phyloP scores from a whole-genome alignment of 495 filamentous ascomycete species.

The Neurospora hispaniola region DNA sequence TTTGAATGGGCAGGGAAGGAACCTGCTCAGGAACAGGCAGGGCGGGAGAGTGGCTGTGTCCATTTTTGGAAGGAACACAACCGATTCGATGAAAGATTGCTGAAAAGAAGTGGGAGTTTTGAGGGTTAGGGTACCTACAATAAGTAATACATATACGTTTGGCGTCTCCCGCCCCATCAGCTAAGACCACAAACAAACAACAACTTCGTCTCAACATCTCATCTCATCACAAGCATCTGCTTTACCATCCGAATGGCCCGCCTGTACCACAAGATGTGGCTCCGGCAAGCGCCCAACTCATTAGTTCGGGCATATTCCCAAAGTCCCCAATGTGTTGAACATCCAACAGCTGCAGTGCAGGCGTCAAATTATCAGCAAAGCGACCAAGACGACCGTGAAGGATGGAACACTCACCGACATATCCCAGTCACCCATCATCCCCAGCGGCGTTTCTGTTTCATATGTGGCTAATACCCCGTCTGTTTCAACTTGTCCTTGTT shows the following conservation, averaged over 20 bases:
- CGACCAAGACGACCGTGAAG: background rate
- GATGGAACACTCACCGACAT: background rate
- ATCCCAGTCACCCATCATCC: background rate
- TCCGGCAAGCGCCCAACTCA: background rate
- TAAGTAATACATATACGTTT: background rate
- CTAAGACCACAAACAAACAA: background rate
- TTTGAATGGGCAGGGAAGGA: background rate
- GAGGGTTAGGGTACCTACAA: background rate
- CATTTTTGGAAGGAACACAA: background rate
- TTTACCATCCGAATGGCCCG: background rate
- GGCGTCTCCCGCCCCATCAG: background rate
- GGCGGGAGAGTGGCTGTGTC: background rate
- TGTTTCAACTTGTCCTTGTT: background rate
- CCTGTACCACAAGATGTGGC: background rate
- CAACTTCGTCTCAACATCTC: background rate
- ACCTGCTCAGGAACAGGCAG: background rate
- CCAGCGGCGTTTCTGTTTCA: background rate
- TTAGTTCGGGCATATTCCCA: background rate
- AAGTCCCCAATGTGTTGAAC: background rate
- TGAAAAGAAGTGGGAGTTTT: background rate
- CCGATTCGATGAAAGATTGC: background rate
- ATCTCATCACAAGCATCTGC: background rate
- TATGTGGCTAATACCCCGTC: background rate
- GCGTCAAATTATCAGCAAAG: background rate
- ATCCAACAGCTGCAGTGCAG: background rate